phyloP scores from a whole-genome alignment of 2,329 filamentous ascomycete species.

The Macrophomina phaseolina region DNA sequence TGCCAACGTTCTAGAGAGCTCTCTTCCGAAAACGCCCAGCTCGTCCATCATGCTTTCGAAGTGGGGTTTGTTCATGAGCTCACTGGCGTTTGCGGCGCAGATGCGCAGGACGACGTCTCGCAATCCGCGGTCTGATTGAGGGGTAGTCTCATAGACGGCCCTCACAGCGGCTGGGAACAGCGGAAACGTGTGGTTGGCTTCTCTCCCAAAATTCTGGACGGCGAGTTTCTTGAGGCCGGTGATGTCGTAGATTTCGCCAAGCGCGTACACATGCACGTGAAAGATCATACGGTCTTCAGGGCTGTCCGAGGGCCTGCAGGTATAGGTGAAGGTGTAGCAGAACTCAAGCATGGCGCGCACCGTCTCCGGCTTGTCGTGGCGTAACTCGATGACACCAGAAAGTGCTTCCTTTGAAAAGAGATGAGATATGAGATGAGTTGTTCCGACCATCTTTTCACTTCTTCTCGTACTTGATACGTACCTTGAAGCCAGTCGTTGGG shows the following conservation, averaged over 20 bases:
- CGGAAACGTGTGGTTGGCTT: constrained; percentile 4
- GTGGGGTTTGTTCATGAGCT: constrained; percentile 4
- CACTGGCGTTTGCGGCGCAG: constrained; percentile 3
- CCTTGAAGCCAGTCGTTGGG: constrained; percentile 21
- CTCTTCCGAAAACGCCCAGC: constrained; percentile 21
- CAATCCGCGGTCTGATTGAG: constrained; percentile 47
- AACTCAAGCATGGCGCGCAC: constrained; percentile 25
- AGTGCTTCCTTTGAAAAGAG: constrained; percentile 15
- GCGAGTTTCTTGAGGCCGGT: constrained; percentile 12
- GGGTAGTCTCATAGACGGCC: constrained; percentile 48
- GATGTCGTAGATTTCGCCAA: constrained; percentile 23
- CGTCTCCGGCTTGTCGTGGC: constrained; percentile 7
- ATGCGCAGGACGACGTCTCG: constrained; percentile 43
- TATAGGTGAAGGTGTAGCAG: constrained; percentile 23
- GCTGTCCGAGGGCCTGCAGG: neutral
- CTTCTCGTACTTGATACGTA: constrained; percentile 12
- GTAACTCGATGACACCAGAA: constrained; percentile 21
- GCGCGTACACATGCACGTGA: constrained; percentile 25
- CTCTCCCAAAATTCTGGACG: constrained; percentile 10
- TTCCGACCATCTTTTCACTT: neutral
- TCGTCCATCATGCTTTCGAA: constrained; percentile 25
- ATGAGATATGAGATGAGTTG: constrained; percentile 7
- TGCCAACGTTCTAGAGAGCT: constrained; percentile 7
- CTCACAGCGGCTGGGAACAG: constrained; percentile 44
- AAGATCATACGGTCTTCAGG: constrained; percentile 18